Conservation (phyloP, 768 basidiomycete genomes). For the Tylopilus sp. region DNA sequence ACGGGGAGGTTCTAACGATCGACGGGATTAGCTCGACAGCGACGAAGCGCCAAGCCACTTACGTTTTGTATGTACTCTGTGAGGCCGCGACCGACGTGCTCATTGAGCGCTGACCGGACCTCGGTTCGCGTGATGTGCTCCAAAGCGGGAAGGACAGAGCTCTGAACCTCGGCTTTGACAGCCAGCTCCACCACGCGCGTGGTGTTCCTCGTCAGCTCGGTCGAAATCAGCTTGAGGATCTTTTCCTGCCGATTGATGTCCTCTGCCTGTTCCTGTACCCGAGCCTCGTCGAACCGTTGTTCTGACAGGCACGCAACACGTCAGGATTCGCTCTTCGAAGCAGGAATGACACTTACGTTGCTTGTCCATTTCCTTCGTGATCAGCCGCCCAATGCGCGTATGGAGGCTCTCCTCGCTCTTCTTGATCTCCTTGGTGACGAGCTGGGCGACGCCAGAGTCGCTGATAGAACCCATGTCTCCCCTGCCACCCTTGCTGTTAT, state of each 20-base stretch:
- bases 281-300: conserved; percentile 79
- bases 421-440: conserved; percentile 72
- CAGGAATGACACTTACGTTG: conserved; percentile 56
- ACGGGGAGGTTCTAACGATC: conserved; percentile 59
- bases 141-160: conserved; percentile 76
- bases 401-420: conserved; percentile 81
- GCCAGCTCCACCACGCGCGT: conserved; percentile 88
- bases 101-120: conserved; percentile 73
- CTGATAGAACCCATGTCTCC: conserved; percentile 34
- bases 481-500: conserved; percentile 32
- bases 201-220: conserved; percentile 82
- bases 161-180: conserved; percentile 81
- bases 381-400: conserved; percentile 69
- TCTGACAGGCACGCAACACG: conserved; percentile 42
- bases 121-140: conserved; percentile 81
- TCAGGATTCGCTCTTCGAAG: conserved; percentile 2
- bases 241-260: conserved; percentile 86
- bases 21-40: conserved; percentile 1
- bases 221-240: conserved; percentile 84
- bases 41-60: neutral
- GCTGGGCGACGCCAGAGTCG: conserved; percentile 55
- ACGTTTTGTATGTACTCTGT: conserved; percentile 74
- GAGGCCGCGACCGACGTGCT: conserved; percentile 72
- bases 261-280: conserved; percentile 71
- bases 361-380: conserved; percentile 86